A percentile compares a stretch with the other conserved stretches of the same genome.
These are phyloP conservation scores for Hippophae tibetana DNA, from an alignment of 306 rosid species.

Conservation along the genomic window DNA sequence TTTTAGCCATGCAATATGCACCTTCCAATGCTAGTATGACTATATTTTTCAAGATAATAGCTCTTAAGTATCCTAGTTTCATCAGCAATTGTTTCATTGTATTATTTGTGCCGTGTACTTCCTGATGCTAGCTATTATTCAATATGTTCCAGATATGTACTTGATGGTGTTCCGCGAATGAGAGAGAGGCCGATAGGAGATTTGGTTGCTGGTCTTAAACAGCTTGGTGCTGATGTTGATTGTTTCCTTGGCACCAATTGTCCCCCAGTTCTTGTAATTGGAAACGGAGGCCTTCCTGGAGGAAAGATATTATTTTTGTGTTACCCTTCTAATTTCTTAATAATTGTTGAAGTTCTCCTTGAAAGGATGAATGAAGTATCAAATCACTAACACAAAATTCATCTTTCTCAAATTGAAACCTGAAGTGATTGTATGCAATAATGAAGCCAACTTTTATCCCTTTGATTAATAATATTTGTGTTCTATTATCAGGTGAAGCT, in stretches of 20 bases:
- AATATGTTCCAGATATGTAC: conserved; percentile 60
- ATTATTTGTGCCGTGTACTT: not conserved
- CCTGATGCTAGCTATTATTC: not conserved
- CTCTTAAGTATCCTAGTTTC: no score
- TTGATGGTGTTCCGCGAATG: conserved; percentile 98
- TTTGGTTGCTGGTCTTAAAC: conserved; percentile 86
- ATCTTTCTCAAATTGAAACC: no score
- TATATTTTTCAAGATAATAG: no score
- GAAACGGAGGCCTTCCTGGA: conserved; percentile 98
- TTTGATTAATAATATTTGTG: conserved; percentile 2
- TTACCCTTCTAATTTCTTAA: no score
- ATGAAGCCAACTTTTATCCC: conserved; percentile 12
- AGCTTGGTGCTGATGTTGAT: conserved; percentile 93
- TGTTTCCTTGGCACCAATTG: conserved; percentile 92
- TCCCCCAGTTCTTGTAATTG: conserved; percentile 88
- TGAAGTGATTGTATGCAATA: not conserved
- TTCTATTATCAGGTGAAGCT: conserved; percentile 67
- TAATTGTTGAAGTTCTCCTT: no score
- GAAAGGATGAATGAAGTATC: no score
- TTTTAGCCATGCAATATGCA: no score
- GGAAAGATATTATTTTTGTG: conserved; percentile 53
- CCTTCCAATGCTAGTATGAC: no score
- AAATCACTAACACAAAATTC: no score
- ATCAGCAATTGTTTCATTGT: no score
- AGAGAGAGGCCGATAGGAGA: conserved; percentile 99